Percentiles rank a stretch among this genome's conserved stretches.
phyloP scores from a whole-genome alignment of 2,329 filamentous ascomycete species.

The Fusarium buharicum region DNA sequence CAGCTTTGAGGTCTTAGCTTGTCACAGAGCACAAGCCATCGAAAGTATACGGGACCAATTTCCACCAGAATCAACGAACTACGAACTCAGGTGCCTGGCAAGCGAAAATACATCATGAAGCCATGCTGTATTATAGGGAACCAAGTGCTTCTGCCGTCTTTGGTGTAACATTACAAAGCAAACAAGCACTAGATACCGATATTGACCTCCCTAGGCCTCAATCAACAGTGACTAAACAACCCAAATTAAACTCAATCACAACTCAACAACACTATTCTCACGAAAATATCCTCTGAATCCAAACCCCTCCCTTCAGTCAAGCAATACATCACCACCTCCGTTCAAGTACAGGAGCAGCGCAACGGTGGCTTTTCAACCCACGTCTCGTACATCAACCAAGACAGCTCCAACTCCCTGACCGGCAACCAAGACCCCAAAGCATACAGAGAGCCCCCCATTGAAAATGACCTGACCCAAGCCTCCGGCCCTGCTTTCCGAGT shows the following conservation, averaged over 20 bases:
- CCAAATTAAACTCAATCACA: background rate
- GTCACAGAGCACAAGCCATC: slow-evolving; percentile 9
- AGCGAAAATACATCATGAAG: background rate
- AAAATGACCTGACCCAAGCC: slow-evolving; percentile 33
- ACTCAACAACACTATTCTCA: background rate
- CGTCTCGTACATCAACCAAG: slow-evolving; percentile 33
- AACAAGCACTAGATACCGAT: background rate
- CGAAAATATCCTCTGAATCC: slow-evolving; percentile 26
- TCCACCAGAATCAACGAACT: background rate
- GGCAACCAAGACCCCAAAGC: slow-evolving; percentile 30
- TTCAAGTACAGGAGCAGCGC: slow-evolving; percentile 28
- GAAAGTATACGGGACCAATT: slow-evolving; percentile 3
- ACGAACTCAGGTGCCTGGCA: background rate
- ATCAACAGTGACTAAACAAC: background rate
- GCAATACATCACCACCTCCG: slow-evolving; percentile 40
- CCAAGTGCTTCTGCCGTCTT: background rate
- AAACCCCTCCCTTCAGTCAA: slow-evolving; percentile 30
- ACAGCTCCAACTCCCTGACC: slow-evolving; percentile 23
- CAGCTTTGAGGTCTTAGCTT: slow-evolving; percentile 24
- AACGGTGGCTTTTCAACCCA: slow-evolving; percentile 36
- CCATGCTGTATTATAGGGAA: background rate
- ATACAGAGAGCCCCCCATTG: slow-evolving; percentile 31
- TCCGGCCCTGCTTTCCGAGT: slow-evolving; percentile 34
- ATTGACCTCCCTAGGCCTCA: background rate
- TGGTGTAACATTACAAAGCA: background rate